Conservation (phyloP, 352 stramenopile species). For the Pythium angustatum region DNA sequence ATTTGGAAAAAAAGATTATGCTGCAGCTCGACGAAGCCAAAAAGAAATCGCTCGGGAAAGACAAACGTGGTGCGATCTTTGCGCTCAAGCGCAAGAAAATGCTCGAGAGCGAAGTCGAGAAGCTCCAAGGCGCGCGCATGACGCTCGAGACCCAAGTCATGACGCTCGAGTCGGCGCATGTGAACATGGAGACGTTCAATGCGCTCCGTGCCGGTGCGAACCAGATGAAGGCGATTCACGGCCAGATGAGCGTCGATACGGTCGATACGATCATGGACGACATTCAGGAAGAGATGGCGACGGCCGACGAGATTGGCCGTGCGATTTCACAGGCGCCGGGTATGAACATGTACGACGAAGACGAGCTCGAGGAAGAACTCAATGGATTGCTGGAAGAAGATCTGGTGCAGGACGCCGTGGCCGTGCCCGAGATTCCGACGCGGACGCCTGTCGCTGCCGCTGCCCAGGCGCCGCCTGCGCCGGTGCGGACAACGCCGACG, state of each 20-base stretch:
- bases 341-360: constrained; percentile 91
- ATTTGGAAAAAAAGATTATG: constrained; percentile 97
- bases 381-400: constrained; percentile 94
- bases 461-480: constrained; percentile 17
- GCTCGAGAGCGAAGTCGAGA: constrained; percentile 97
- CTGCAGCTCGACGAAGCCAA: constrained; percentile 93
- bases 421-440: constrained; percentile 78
- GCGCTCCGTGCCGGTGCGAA: constrained; percentile 91
- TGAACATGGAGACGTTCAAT: constrained; percentile 97
- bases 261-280: constrained; percentile 99
- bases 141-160: constrained; percentile 95
- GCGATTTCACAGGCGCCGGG: constrained; percentile 95
- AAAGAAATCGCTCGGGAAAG: constrained; percentile 94
- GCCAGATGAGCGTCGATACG: constrained; percentile 95
- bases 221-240: constrained; percentile 96
- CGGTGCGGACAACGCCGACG: constrained; percentile 24
- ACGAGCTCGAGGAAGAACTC: constrained; percentile 95
- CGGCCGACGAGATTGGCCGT: constrained; percentile 92
- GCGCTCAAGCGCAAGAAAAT: constrained; percentile 99
- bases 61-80: constrained; percentile 98
- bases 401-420: constrained; percentile 89
- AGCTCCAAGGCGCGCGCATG: constrained; percentile 97
- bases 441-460: constrained; percentile 25
- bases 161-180: constrained; percentile 90
- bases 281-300: constrained; percentile 97